A percentile compares a stretch with the other conserved stretches of the same genome.
Evolutionary conservation across 2,329 filamentous ascomycete species (phyloP).

Genomic region (Colletotrichum destructivum): DNA sequence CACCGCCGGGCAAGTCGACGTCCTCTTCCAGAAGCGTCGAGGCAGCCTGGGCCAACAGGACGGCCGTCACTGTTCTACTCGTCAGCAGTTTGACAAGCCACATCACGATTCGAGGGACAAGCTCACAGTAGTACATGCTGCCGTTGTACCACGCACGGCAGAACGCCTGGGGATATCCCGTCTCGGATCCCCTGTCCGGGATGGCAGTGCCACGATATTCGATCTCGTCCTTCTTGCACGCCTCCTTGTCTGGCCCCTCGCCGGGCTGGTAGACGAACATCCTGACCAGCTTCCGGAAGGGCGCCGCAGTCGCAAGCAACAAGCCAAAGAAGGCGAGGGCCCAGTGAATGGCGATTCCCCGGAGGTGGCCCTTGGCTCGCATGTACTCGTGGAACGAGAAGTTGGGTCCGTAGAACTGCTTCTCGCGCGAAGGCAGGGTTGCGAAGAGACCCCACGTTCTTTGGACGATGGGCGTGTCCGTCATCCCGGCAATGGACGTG

Average conservation of each 20-base stretch:
- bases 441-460: conserved; percentile 74
- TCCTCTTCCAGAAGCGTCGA: conserved; percentile 76
- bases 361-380: conserved; percentile 64
- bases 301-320: conserved; percentile 61
- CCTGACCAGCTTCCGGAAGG: conserved; percentile 61
- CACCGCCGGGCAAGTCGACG: conserved; percentile 73
- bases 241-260: conserved; percentile 67
- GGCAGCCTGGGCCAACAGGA: conserved; percentile 76
- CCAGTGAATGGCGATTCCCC: conserved; percentile 66
- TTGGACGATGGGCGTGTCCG: conserved; percentile 70
- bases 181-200: conserved; percentile 67
- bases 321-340: conserved; percentile 59
- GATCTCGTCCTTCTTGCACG: conserved; percentile 70
- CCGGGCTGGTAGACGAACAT: conserved; percentile 67
- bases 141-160: conserved; percentile 71
- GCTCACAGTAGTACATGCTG: conserved; percentile 76
- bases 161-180: conserved; percentile 64
- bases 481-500: conserved; percentile 63
- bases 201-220: conserved; percentile 76
- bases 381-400: conserved; percentile 72
- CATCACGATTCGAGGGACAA: not conserved
- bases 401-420: conserved; percentile 71
- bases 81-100: conserved; percentile 4
- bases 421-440: conserved; percentile 57
- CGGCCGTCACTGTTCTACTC: conserved; percentile 70